Percentiles rank a stretch among this genome's conserved stretches.
These are phyloP conservation scores for Colletotrichum eremochloae DNA, from an alignment of 2,329 filamentous ascomycete genomes.

Conservation along the genomic window DNA sequence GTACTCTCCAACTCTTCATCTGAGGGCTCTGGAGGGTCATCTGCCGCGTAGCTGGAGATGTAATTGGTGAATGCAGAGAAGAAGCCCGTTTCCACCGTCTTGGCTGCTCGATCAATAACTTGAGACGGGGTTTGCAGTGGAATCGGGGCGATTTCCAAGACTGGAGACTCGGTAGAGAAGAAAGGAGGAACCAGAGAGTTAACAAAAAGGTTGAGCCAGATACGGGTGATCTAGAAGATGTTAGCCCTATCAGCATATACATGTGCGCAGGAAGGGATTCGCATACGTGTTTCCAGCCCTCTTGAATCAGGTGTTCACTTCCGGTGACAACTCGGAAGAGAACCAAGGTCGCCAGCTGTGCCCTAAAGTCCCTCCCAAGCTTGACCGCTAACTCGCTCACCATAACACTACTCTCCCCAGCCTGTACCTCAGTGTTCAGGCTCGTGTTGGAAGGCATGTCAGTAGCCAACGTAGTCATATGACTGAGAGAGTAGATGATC, in stretches of 20 bases:
- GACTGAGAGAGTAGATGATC: constrained; percentile 89
- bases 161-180: constrained; percentile 72
- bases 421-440: constrained; percentile 96
- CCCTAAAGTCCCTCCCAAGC: constrained; percentile 92
- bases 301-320: constrained; percentile 81
- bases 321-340: constrained; percentile 91
- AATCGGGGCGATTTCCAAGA: constrained; percentile 82
- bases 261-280: background rate
- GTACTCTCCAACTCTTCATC: constrained; percentile 98
- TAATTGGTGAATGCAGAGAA: constrained; percentile 97
- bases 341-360: constrained; percentile 94
- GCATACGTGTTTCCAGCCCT: constrained; percentile 83
- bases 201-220: constrained; percentile 95
- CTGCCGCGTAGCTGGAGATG: constrained; percentile 97
- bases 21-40: constrained; percentile 96
- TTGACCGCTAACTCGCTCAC: constrained; percentile 98
- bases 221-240: constrained; percentile 79
- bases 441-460: constrained; percentile 83
- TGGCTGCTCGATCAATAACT: constrained; percentile 88
- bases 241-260: constrained; percentile 51
- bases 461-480: constrained; percentile 89
- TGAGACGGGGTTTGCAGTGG: constrained; percentile 92
- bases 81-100: constrained; percentile 83
- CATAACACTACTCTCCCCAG: constrained; percentile 93
- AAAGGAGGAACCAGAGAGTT: constrained; percentile 93